Evolutionary conservation across 164 flowering plant species (phyloP).

Genomic region (Vitis rupestris): DNA sequence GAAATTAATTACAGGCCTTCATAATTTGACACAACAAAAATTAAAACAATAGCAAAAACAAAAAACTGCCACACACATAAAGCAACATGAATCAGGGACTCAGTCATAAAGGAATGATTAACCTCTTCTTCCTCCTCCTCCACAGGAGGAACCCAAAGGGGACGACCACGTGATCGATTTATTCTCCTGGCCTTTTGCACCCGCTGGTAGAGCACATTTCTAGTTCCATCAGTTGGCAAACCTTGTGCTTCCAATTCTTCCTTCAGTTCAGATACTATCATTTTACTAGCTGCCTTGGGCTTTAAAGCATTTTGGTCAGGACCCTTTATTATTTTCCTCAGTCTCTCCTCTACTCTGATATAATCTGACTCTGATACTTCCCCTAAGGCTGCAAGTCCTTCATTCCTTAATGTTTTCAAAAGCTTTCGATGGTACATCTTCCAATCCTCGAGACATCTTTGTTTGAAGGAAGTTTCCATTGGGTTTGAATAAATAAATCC

Average conservation of each 20-base stretch:
- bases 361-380: constrained; percentile 79
- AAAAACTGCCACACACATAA: not conserved
- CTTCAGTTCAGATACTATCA: constrained; percentile 85
- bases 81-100: not conserved
- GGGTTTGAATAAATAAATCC: constrained; percentile 86
- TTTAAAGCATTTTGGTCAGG: constrained; percentile 75
- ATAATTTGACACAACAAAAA: too few relatives aligned
- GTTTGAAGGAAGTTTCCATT: constrained; percentile 90
- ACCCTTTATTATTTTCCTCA: constrained; percentile 79
- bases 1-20: not conserved
- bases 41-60: not conserved
- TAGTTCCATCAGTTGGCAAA: constrained; percentile 90
- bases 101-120: constrained; percentile 2
- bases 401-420: constrained; percentile 57
- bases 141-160: constrained; percentile 97
- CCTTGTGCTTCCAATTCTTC: constrained; percentile 96
- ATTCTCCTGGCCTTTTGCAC: constrained; percentile 98
- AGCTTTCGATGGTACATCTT: constrained; percentile 76
- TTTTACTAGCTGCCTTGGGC: constrained; percentile 99
- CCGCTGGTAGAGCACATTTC: constrained; percentile 95
- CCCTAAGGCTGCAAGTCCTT: constrained; percentile 70
- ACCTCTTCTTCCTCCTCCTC: constrained; percentile 98
- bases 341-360: constrained; percentile 71
- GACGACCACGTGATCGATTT: constrained; percentile 95
- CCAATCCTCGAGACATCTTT: constrained; percentile 83